phyloP scores from a whole-genome alignment of 306 rosid species.

The Corylus americana region DNA sequence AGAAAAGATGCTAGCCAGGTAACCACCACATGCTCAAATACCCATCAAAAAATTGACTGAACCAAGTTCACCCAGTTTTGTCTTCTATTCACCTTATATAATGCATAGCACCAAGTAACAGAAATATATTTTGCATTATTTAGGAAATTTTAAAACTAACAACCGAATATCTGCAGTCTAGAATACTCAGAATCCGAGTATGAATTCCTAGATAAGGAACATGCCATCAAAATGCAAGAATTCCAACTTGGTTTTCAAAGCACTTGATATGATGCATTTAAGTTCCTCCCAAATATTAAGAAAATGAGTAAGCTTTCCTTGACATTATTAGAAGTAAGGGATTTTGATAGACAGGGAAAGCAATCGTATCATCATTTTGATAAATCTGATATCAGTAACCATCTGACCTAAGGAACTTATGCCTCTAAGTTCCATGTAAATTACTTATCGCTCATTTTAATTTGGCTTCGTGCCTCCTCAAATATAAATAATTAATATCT shows the following conservation, averaged over 20 bases:
- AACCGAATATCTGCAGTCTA: neutral
- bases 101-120: neutral
- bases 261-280: neutral
- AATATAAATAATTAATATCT: neutral
- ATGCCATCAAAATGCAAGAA: neutral
- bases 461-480: conserved; percentile 22
- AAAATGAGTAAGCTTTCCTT: neutral
- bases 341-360: neutral
- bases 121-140: neutral
- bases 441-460: neutral
- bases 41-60: conserved; percentile 13
- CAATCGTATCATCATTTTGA: neutral
- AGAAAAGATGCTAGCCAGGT: conserved; percentile 17
- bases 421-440: conserved; percentile 1
- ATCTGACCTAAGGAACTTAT: neutral
- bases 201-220: neutral
- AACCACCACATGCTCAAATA: neutral
- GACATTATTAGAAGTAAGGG: neutral
- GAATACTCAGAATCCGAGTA: neutral
- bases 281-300: neutral
- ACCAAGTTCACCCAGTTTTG: conserved; percentile 1
- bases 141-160: neutral
- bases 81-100: neutral
- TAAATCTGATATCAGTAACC: neutral
- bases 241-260: neutral